Base-by-base conservation (phyloP, 2,329 filamentous ascomycete genomes). In the Colletotrichum sublineola region DNA sequence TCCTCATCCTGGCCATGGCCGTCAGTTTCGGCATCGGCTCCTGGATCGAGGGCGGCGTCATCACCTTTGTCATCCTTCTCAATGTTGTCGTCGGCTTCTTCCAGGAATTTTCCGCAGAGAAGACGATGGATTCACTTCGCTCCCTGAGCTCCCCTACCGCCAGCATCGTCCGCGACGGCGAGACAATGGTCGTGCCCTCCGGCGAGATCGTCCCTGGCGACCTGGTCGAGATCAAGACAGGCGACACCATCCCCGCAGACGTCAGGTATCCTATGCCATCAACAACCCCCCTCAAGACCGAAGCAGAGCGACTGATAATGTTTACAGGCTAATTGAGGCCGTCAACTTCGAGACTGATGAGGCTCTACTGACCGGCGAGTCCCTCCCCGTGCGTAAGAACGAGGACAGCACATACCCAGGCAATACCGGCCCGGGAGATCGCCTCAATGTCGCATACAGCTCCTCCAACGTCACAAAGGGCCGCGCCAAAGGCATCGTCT, bases 381-480 rank as follows among this genome's bases (percentile, higher is more conserved):
- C 89, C 8, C 81, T 90, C 3, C 90, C 90, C 44, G 86, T 91
- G 8, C 83, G 80, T 76, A 88, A 91, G 80, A 81, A 84, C 67
- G 79, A 85, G 24, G 81, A 85, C 40, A 81, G 81, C 71, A 84
- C 85, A 56, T 90, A 89, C 73, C 77, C 84, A 31, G 78, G 81
- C 3, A 86, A 87, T 29, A 87, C 89, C 29, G 88, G 89, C 2
- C 84, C 88, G 56, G 90, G 89, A 57, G 90, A 92, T 78, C 85
- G 89, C n/a, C 83, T 89, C 67, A 92, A 92, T 75, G 83, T 92
- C 62, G 88, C 87, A 2, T 92, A 87, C 78, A 89, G 88, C 76
- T 91, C 89, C 38, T 90, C 88, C 33, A 89, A 87, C 15, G 88
- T 92, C 63, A 90, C 88, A 15, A 88, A 90, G 73, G 90, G 90